Base-by-base conservation (phyloP, 2,329 filamentous ascomycete species). In the Aspergillus aculeatus region DNA sequence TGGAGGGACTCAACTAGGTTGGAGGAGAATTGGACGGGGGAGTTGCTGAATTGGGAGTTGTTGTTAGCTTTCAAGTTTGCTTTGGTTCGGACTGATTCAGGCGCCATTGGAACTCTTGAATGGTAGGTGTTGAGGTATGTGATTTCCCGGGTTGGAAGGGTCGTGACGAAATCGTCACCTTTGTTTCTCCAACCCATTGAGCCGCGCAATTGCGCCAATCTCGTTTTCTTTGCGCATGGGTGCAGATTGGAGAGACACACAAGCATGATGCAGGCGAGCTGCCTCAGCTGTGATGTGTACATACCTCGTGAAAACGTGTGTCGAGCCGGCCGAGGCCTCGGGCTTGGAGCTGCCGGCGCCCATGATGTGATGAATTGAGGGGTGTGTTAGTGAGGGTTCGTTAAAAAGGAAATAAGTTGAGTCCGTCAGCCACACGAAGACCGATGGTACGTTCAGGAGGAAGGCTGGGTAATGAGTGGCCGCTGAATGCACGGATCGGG, bases 1-100 rank as follows among this genome's bases (percentile, higher is more conserved):
- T 96, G 91, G 62, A 98, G 83, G 62, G 88, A 87, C 71, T 96
- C 88, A 70, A 96, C 84, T 71, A 97, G 83, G 73, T 90, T 88
- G 72, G 91, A 87, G 66, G 92, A 96, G 77, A 96, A 89, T 67
- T 84, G 82, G 64, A 89, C 82, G 62, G 87, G 86, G 47, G 84
- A 75, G 71, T 72, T 62, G 64, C 73, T 77, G 66, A 7, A 9
- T 29, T 29, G 26, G 7, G 9, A 6, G 3, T 29, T 29, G 7
- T 29, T 7, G 26, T 29, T 9, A 29, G 26, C 26, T 29, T 29
- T 23, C 23, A 23, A 23, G 23, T 23, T 23, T 9, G 26, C 26
- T 29, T 29, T 29, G 26, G 7, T 29, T 9, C 26, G 9, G 9
- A 3, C 9, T 29, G 7, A 29, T 3, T 9, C 26, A 29, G 26